Evolutionary conservation across 345 rosid species (phyloP).

Genomic region (Acer negundo): DNA sequence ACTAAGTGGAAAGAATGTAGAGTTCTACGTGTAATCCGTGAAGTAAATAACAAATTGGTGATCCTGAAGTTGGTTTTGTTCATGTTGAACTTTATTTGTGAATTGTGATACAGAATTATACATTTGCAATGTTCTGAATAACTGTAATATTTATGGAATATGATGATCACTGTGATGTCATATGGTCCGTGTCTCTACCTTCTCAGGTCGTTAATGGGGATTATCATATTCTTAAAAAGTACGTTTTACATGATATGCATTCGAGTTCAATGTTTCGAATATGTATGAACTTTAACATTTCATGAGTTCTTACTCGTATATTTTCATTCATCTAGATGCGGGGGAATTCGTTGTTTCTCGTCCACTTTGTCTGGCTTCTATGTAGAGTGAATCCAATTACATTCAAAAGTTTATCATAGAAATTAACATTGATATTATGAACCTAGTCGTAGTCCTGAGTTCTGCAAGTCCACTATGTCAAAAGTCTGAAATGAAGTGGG

Average conservation of each 20-base stretch:
- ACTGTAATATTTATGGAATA: not conserved
- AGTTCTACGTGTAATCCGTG: not conserved
- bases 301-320: not conserved
- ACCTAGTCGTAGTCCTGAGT: not conserved
- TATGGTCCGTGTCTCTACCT: not conserved
- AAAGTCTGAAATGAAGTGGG: not conserved
- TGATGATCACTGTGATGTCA: not conserved
- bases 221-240: not conserved
- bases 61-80: no score
- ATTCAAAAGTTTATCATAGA: not conserved
- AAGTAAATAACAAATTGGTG: no score
- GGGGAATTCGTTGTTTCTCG: not conserved
- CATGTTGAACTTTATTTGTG: no score
- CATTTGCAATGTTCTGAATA: not conserved
- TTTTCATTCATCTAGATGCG: not conserved
- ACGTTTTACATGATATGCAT: not conserved
- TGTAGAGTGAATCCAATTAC: not conserved
- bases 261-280: not conserved
- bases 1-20: not conserved
- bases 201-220: not conserved
- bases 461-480: not conserved
- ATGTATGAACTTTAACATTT: not conserved
- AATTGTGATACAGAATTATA: no score
- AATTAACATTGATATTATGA: not conserved
- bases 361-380: not conserved